These are phyloP conservation scores for Plasmodium vinckei DNA, from an alignment of 169 alveolate species.

Conservation along the genomic window DNA sequence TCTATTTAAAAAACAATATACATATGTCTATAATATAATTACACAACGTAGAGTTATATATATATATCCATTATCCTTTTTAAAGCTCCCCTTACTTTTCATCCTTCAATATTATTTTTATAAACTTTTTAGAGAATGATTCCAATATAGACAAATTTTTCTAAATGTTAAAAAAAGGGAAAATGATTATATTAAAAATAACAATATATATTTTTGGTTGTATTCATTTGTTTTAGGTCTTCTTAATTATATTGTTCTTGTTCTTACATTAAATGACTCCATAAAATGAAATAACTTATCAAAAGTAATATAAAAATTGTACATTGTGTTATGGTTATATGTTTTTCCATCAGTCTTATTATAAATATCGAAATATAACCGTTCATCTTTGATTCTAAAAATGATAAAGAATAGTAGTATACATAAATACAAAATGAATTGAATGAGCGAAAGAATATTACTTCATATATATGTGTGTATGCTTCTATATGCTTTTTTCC, in stretches of 20 bases:
- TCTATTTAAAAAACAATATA: constrained; percentile 1
- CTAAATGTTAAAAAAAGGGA: constrained; percentile 14
- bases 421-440: not conserved
- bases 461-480: not conserved
- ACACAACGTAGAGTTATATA: not conserved
- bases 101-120: constrained; percentile 40
- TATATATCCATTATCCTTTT: not conserved
- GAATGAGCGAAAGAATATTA: not conserved
- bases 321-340: constrained; percentile 26
- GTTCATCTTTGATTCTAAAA: constrained; percentile 47
- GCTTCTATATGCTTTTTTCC: not conserved
- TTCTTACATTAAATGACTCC: constrained; percentile 37
- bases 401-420: not conserved
- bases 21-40: not conserved
- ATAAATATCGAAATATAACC: constrained; percentile 10
- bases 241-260: not conserved
- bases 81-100: constrained; percentile 21
- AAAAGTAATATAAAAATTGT: constrained; percentile 36
- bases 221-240: not conserved
- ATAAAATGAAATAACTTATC: constrained; percentile 48
- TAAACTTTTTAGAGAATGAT: constrained; percentile 38
- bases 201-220: not conserved
- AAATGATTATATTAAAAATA: constrained; percentile 4
- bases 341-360: constrained; percentile 9
- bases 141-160: constrained; percentile 45